phyloP scores from a whole-genome alignment of 2,329 filamentous ascomycete genomes.

The Stagonosporopsis chrysanthemi region DNA sequence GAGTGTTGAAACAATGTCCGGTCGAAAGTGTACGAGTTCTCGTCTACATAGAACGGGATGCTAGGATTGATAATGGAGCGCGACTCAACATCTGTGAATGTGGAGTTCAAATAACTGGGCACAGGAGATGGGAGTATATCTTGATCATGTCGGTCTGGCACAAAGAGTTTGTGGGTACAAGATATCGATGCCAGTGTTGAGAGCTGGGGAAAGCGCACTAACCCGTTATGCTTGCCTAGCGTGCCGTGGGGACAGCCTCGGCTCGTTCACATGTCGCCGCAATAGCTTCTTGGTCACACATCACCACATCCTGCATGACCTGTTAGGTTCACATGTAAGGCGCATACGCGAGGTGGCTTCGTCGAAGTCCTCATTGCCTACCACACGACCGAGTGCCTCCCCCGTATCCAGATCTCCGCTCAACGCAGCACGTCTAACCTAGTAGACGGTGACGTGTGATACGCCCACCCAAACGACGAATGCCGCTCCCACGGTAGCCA shows the following conservation, averaged over 20 bases:
- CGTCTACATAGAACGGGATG: no score
- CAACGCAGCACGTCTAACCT: not conserved
- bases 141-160: not conserved
- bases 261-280: constrained; percentile 32
- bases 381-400: not conserved
- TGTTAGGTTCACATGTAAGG: constrained; percentile 20
- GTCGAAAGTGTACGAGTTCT: no score
- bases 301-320: constrained; percentile 9
- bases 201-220: not conserved
- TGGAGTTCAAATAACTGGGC: no score
- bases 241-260: constrained; percentile 33
- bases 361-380: not conserved
- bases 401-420: not conserved
- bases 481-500: constrained; percentile 39
- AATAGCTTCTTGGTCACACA: constrained; percentile 20
- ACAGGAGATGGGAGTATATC: not conserved
- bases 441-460: constrained; percentile 10
- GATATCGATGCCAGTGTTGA: not conserved
- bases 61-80: no score
- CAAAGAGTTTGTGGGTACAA: not conserved
- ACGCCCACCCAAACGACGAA: constrained; percentile 14
- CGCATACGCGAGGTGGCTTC: constrained; percentile 2
- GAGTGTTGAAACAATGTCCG: no score
- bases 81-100: no score
- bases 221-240: not conserved